Base-by-base conservation (phyloP, 2,329 filamentous ascomycete genomes). In the Fusarium sp. region DNA sequence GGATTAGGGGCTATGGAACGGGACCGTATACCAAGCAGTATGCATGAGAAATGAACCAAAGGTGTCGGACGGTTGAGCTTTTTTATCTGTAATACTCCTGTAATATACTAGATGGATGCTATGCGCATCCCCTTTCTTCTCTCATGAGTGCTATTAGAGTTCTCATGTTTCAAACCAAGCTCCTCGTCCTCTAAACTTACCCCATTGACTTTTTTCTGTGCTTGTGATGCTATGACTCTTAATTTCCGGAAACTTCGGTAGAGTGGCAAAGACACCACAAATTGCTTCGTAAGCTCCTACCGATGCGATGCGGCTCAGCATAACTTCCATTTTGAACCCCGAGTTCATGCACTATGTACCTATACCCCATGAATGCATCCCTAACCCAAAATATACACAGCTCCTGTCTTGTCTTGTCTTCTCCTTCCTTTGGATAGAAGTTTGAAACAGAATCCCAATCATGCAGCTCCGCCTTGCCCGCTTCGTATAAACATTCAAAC, bases 41-140 rank as follows among this genome's bases (percentile, higher is more conserved):
- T 47, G 30, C 41, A 73, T 62, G 70, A 73, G 72, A 73, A 45
- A 73, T 36, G 66, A 73, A 54, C 39, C 20, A 32, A 55, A 38
- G 52, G 41, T 75, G 60, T 55, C 47, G 47, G 51, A 41, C 28
- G 32, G 55, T 65, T 50, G 56, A 54, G 54, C 39, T 64, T 65
- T 57, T 70, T 48, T 45, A 22, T 59, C n/a, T 75, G 66, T 71
- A 73, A 56, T 62, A 73, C 58, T 44, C 30, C 62, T 77, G 75
- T 77, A 77, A 75, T 75, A 74, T 74, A 77, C n/a, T 60, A 77
- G 69, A 75, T 30, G 63, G 66, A 60, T 61, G 68, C 41, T 39
- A n/a, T 32, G 24, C 34, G 50, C 44, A 26, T 58, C 56, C 44
- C 54, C 57, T 52, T 48, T 58, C 66, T 62, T 62, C 56, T 55